A percentile compares a stretch with the other conserved stretches of the same genome.
These are phyloP conservation scores for Ogataea populi-albae DNA, from an alignment of 805 yeast genomes.

Conservation along the genomic window DNA sequence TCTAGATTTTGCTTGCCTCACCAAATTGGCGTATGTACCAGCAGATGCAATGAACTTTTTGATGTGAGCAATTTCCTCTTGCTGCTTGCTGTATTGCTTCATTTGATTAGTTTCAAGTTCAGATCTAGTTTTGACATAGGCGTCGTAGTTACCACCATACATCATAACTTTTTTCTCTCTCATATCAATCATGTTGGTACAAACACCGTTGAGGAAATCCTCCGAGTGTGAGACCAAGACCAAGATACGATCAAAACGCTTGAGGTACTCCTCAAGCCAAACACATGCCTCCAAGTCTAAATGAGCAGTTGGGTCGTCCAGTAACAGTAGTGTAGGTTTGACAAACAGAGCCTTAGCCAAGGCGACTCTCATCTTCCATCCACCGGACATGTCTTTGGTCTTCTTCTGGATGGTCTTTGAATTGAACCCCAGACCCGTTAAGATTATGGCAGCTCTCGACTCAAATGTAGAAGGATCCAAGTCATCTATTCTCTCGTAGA, in stretches of 20 bases:
- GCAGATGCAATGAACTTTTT: slow-evolving; percentile 99
- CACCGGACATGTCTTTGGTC: slow-evolving; percentile 99
- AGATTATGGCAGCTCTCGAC: slow-evolving; percentile 90
- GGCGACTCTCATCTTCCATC: slow-evolving; percentile 99
- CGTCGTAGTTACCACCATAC: slow-evolving; percentile 98
- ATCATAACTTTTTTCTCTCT: slow-evolving; percentile 68
- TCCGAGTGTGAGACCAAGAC: slow-evolving; percentile 96
- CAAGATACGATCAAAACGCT: slow-evolving; percentile 89
- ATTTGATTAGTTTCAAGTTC: slow-evolving; percentile 96
- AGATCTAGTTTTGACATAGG: slow-evolving; percentile 89
- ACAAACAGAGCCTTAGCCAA: slow-evolving; percentile 96
- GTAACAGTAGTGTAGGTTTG: slow-evolving; percentile 88
- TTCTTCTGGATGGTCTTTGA: slow-evolving; percentile 80
- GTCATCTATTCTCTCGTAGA: slow-evolving; percentile 92
- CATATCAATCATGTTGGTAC: slow-evolving; percentile 98
- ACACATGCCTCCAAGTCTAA: slow-evolving; percentile 99
- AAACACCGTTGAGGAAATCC: slow-evolving; percentile 99
- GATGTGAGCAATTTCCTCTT: slow-evolving; percentile 97
- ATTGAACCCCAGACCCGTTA: slow-evolving; percentile 97
- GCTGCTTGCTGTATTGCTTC: slow-evolving; percentile 96
- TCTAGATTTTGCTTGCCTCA: slow-evolving; percentile 97
- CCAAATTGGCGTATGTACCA: slow-evolving; percentile 99
- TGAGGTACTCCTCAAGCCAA: slow-evolving; percentile 98
- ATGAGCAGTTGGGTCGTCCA: slow-evolving; percentile 99
- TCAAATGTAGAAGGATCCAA: slow-evolving; percentile 97